Base-by-base conservation (phyloP, 2,329 filamentous ascomycete species). In the Fusarium illudens region DNA sequence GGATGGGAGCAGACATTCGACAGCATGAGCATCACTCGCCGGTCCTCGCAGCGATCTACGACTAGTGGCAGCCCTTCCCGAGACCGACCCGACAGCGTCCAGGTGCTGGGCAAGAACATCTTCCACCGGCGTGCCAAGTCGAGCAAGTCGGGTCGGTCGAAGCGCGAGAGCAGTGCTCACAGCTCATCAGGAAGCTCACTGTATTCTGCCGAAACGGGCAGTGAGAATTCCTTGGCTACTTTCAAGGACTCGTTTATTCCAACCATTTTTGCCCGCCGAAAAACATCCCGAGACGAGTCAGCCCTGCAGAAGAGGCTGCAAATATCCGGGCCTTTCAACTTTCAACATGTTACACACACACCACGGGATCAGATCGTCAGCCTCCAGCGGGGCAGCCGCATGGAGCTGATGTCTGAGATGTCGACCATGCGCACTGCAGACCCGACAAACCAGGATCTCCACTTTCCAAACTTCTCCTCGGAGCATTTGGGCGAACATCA, bases 271-370 rank as follows among this genome's bases (percentile, higher is more conserved):
- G 76, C 81, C 42, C 81, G 86, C 52, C 82, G 86, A 56, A 84
- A 83, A 68, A 70, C 71, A 11, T 75, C 76, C 27, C 77, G 78
- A 19, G 78, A 80, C 44, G 77, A 80, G 25, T 63, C 71, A 49
- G 52, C 68, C 53, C 44, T 66, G 4, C 68, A 75, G 55, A 84
- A 77, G 71, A 84, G 81, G 65, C 73, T 84, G 51, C 83, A 84
- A 56, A 90, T 90, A 56, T 90, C 88, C 1, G 84, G 81, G 1
- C 88, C 88, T 3, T 90, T 88, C 77, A 89, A 90, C 79, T 90
- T 90, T 64, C 87, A 90, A 73, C 88, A 90, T 75, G 81, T 90
- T 32, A 84, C 85, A 4, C 87, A 90, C 73, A 87, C 84, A 12
- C 79, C 82, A 12, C 84, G 83, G 48, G 83, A 88, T 29, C 79